A percentile compares a stretch with the other conserved stretches of the same genome.
phyloP scores from a whole-genome alignment of 306 rosid species.

The Macrotyloma uniflorum region DNA sequence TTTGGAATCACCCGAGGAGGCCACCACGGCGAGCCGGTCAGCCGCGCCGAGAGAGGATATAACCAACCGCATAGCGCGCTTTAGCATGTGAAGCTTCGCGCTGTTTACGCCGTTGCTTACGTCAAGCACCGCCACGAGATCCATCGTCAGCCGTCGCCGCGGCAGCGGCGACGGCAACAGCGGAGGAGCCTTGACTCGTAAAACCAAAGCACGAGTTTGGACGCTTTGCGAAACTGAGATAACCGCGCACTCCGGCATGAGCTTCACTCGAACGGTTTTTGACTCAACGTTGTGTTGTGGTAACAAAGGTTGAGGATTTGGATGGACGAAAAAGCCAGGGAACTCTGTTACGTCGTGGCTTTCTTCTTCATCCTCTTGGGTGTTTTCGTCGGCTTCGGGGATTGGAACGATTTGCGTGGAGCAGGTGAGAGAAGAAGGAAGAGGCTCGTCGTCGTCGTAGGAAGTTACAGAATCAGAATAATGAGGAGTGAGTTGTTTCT shows the following conservation, averaged over 20 bases:
- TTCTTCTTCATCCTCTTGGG: constrained; percentile 10
- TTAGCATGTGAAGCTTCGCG: constrained; percentile 60
- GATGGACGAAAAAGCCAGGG: constrained; percentile 60
- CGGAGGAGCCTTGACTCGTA: constrained; percentile 62
- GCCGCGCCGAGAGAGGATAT: constrained; percentile 55
- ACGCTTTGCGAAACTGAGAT: constrained; percentile 44
- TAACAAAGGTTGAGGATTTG: constrained; percentile 36
- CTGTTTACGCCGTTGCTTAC: constrained; percentile 60
- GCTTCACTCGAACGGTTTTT: constrained; percentile 49
- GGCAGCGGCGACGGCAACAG: neutral
- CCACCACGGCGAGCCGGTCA: constrained; percentile 68
- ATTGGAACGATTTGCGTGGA: constrained; percentile 46
- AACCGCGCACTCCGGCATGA: constrained; percentile 65
- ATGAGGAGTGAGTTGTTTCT: neutral
- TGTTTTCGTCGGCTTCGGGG: constrained; percentile 59
- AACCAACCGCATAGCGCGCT: constrained; percentile 73
- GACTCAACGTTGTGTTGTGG: constrained; percentile 25
- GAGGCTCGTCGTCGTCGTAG: constrained; percentile 71
- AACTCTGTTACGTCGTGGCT: constrained; percentile 48
- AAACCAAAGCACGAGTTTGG: constrained; percentile 58
- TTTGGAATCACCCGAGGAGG: constrained; percentile 48
- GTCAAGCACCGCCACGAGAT: constrained; percentile 66
- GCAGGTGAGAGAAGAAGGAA: constrained; percentile 39
- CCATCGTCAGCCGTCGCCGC: constrained; percentile 46
- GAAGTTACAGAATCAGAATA: constrained; percentile 31